Base-by-base conservation (phyloP, 2,329 filamentous ascomycete species). In the Ceratocystis albifundus region DNA sequence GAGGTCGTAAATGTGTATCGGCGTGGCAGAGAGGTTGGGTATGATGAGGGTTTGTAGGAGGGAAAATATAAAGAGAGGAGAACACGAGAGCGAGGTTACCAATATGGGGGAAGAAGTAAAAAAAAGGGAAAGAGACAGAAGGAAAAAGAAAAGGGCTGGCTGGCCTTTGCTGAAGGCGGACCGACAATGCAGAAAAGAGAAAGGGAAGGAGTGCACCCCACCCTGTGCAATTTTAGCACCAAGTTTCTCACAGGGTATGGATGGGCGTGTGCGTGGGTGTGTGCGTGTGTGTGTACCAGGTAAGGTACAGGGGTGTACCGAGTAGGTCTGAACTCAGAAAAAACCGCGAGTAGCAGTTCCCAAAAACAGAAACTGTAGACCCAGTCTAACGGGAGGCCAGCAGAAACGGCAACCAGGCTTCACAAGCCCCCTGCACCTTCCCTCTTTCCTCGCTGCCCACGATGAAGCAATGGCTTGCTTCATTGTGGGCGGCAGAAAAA, bases 1-100 rank as follows among this genome's bases (percentile, higher is more conserved):
- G 41, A 41, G 55, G 57, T 45, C 17, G 59, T 46, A 28, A 48
- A 57, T 46, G 66, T 20, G 17, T 15, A 10, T 48, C 61, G 61
- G 65, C 61, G 36, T 57, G 65, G 61, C 46, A 57, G 65, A 64
- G 64, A 53, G 53, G 46, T 44, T 61, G 45, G 62, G 45, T 59
- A 28, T 45, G 55, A 22, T 28, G 53, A 62, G 64, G 36, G 66
- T 62, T 59, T 68, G 66, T 62, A 66, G 50, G 64, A 68, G 64
- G 63, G 61, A 65, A 68, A 64, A 65, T n/a, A 66, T 63, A 28
- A 25, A 59, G 45, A 65, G 64, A 25, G 25, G 30, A 62, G 22
- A 46, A 28, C 48, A 61, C 41, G 69, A 50, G 69, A 72, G 71
- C 69, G 68, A 66, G 65, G 68, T 50, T 66, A 48, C 44, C 66